Base-by-base conservation (phyloP, 2,329 filamentous ascomycete species). In the Neocatenulostroma microsporum region DNA sequence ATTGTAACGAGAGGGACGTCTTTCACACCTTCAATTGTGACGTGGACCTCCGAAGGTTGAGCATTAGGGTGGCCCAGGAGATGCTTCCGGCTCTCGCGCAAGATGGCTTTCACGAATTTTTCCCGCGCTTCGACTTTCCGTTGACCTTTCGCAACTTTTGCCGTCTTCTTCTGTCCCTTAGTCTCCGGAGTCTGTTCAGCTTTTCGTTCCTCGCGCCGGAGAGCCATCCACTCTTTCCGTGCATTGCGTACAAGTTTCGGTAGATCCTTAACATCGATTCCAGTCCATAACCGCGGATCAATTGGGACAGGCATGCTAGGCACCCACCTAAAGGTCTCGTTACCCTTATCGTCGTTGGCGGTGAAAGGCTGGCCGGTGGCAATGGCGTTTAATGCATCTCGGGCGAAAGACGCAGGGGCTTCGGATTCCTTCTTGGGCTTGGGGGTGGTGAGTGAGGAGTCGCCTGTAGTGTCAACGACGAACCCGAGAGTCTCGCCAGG, bases 171-270 rank as follows among this genome's bases (percentile, higher is more conserved):
- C 21, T 29, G 17, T n/a, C 3, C 26, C 3, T 23, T 39, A 26
- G 21, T 13, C 21, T 26, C 18, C 14, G 26, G 19, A 12, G 35
- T 10, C 5, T 11, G 29, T 21, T 20, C 23, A 17, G 32, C 34
- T 17, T 41, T 43, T 24, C 37, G 38, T 28, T 15, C 41, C 21
- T 39, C 41, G 8, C 43, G 43, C 30, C 29, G 37, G 7, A 37
- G 33, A 12, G 32, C 33, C 44, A 47, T 49, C 32, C 40, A 49
- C 15, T 45, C 37, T 17, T 30, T 25, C 5, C 48, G 45, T 17
- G 44, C 45, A 34, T 48, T 29, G 2, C 44, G 45, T 2, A 53
- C 44, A n/a, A 32, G 6, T 31, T 44, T 47, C 10, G 50, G 47
- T 8, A 53, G 37, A 5, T 29, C 18, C 23, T 42, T 48, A 21